phyloP scores from a whole-genome alignment of 2,329 filamentous ascomycete genomes.

The Pseudocercospora musae region DNA sequence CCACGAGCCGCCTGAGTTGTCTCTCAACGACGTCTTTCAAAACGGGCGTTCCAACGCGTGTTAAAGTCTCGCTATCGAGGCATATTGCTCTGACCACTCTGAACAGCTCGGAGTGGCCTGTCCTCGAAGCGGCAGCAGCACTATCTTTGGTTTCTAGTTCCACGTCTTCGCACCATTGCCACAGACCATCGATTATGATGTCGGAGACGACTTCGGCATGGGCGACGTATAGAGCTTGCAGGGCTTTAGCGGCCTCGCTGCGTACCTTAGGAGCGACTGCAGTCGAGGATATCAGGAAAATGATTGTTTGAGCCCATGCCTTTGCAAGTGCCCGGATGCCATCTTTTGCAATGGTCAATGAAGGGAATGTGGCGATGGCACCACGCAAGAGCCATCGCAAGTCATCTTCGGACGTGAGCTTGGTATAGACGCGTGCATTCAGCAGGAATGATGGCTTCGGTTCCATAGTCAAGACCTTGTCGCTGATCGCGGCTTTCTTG shows the following conservation, averaged over 20 bases:
- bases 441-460: constrained; percentile 85
- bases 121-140: constrained; percentile 63
- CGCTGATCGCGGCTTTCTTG: constrained; percentile 61
- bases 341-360: constrained; percentile 30
- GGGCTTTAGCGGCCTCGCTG: constrained; percentile 57
- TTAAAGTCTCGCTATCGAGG: constrained; percentile 51
- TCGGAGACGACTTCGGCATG: constrained; percentile 57
- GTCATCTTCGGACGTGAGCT: constrained; percentile 71
- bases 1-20: constrained; percentile 73
- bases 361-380: constrained; percentile 57
- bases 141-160: constrained; percentile 74
- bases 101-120: constrained; percentile 62
- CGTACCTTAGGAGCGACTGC: constrained; percentile 60
- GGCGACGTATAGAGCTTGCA: constrained; percentile 64
- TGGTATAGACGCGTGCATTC: constrained; percentile 79
- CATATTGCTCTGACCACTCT: constrained; percentile 62
- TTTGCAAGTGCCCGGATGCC: constrained; percentile 35
- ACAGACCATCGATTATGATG: constrained; percentile 66
- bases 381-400: constrained; percentile 72
- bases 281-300: constrained; percentile 70
- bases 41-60: constrained; percentile 44
- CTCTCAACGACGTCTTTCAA: constrained; percentile 54
- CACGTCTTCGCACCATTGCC: constrained; percentile 71
- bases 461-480: constrained; percentile 65
- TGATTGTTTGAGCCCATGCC: constrained; percentile 75